A percentile compares a stretch with the other conserved stretches of the same genome.
These are phyloP conservation scores for Phytophthora syringae DNA, from an alignment of 352 stramenopile species.

Conservation along the genomic window DNA sequence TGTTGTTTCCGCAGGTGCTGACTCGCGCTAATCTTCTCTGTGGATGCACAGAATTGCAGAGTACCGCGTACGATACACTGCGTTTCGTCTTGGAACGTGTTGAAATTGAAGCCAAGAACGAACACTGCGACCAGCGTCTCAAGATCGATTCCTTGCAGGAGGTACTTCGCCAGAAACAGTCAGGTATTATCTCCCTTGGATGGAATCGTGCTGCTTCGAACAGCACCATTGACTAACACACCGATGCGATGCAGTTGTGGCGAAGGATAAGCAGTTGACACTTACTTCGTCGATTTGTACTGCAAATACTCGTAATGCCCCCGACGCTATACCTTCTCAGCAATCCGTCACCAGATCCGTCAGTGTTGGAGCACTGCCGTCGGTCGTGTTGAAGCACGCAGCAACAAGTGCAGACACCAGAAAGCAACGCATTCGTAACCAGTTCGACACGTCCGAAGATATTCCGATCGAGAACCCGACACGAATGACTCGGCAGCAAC, in stretches of 20 bases:
- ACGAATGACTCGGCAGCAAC: constrained; percentile 38
- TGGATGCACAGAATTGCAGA: constrained; percentile 40
- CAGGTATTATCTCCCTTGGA: constrained; percentile 14
- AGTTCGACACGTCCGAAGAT: constrained; percentile 19
- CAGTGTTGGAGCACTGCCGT: constrained; percentile 12
- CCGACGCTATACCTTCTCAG: not conserved
- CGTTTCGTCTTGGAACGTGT: constrained; percentile 57
- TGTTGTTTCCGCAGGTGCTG: not conserved
- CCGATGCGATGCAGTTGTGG: not conserved
- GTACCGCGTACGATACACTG: constrained; percentile 58
- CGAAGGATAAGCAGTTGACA: constrained; percentile 8
- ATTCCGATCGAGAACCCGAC: constrained; percentile 12
- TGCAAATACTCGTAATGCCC: not conserved
- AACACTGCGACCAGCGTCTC: constrained; percentile 45
- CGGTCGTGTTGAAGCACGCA: constrained; percentile 32
- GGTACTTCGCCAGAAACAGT: constrained; percentile 29
- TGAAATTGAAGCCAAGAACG: constrained; percentile 52
- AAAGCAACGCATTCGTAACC: constrained; percentile 10
- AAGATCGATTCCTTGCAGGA: constrained; percentile 42
- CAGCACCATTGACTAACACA: not conserved
- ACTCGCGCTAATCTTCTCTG: not conserved
- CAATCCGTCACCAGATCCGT: not conserved
- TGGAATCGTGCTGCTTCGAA: not conserved
- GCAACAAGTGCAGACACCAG: constrained; percentile 11
- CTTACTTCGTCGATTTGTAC: not conserved